Conservation (phyloP, 2,329 filamentous ascomycete genomes). For the Podosphaera fusca region DNA sequence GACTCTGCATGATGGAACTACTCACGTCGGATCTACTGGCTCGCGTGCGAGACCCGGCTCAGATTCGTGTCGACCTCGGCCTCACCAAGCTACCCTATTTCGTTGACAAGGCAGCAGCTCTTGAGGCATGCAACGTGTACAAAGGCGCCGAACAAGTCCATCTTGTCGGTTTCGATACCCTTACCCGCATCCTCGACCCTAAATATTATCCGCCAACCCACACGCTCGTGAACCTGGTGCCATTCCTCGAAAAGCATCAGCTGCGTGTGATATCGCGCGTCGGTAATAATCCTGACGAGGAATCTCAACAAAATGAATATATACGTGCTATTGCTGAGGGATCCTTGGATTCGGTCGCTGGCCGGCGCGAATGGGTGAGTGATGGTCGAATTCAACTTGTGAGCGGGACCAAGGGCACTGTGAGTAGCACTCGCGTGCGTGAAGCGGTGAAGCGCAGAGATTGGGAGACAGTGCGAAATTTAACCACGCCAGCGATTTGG, state of each 20-base stretch:
- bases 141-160: slow-evolving; percentile 31
- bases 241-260: slow-evolving; percentile 38
- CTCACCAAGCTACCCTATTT: slow-evolving; percentile 55
- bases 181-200: slow-evolving; percentile 46
- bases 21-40: slow-evolving; percentile 36
- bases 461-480: neutral
- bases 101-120: slow-evolving; percentile 41
- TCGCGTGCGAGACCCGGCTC: neutral
- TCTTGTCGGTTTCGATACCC: slow-evolving; percentile 53
- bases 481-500: neutral
- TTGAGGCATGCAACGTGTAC: slow-evolving; percentile 24
- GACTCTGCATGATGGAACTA: slow-evolving; percentile 47
- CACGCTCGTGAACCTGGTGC: slow-evolving; percentile 31
- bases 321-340: slow-evolving; percentile 25
- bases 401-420: slow-evolving; percentile 22
- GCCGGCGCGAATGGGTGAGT: slow-evolving; percentile 31
- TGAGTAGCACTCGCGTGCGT: slow-evolving; percentile 39
- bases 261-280: slow-evolving; percentile 41
- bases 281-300: slow-evolving; percentile 34
- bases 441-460: slow-evolving; percentile 26
- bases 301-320: slow-evolving; percentile 30
- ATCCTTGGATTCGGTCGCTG: slow-evolving; percentile 28
- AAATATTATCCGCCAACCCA: slow-evolving; percentile 39
- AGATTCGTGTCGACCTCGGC: slow-evolving; percentile 31
- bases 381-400: slow-evolving; percentile 32